Evolutionary conservation across 257 asterid genomes (phyloP), one percentile per base, ranked within the genome.

Genomic region (Capsicum chinense): DNA sequence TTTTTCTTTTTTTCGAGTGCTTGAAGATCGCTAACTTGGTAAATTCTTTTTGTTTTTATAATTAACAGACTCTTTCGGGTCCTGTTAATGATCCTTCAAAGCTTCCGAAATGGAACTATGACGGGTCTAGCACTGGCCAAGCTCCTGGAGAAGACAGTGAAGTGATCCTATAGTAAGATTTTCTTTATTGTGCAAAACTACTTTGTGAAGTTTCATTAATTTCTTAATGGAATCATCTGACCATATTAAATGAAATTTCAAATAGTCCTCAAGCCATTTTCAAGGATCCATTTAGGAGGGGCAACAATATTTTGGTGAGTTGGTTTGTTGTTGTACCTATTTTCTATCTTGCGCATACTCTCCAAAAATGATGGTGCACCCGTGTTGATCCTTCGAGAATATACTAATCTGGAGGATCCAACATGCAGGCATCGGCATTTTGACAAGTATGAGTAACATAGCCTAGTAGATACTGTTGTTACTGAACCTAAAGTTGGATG

Each of bases 61-160:
- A 81, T 56, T 69, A 85, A 68, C 89, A 96, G 99, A 93, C 99
- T 42, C 68, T 96, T 69, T 79, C 94, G 33, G 92, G 92, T 92
- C 98, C 97, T 52, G 97, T 93, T 60, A 87, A 91, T 73, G 93
- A 93, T 88, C 99, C 98, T 68, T 95, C 98, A 10, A 97, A 94
- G 92, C 98, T 96, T 82, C 99, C 98, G 7, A 96, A 92, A 86
- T 96, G 99, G 99, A 96, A 96, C 88, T 96, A 93, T 68, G 99
- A 96, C 79, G 99, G 99, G 80, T 96, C 98, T 8, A 96, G 99
- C 86, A 96, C 99, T 4, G 99, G 98, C 76, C 99, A 96, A 85
- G 99, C 99, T 83, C 97, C 99, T 17, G 99, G 98, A 81, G 98
- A 94, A 85, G 98, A 96, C 57, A 96, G 99, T 90, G 99, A 96